Evolutionary conservation across 495 filamentous ascomycete species (phyloP), one percentile per base, ranked within the genome.

Genomic region (Penicillium canescens): DNA sequence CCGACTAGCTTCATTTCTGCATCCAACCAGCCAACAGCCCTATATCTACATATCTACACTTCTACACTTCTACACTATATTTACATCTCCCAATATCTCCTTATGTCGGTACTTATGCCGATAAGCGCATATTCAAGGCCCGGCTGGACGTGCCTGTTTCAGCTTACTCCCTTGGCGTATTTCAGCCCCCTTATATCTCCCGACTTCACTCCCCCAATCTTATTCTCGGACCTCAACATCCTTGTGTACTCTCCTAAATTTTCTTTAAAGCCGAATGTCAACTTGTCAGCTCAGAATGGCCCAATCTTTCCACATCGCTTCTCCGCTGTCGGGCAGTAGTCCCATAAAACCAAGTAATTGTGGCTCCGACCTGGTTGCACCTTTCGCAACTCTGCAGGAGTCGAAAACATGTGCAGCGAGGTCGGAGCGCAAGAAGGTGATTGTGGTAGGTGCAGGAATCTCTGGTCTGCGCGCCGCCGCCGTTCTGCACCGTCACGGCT

Each of bases 261-360:
- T 12, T 24, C 4, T 42, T 40, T 20, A 33, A 36, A 21, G 10
- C 26, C 42, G 52, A 50, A 64, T 64, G 61, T 64, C 61, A 12
- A 64, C 61, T 20, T 64, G 58, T 47, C 61, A 61, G 52, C 54
- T 57, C 46, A 61, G 50, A 56, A 64, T 64, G 61, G 28, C 61
- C 16, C 61, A 61, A 40, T 49, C 48, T 23, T 64, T 64, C 35
- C 57, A 61, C 23, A 6, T 61, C 23, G 33, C 47, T n/a, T 61
- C 54, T 44, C 39, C 46, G 13, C 13, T 57, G 7, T 47, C 60
- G 26, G 42, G 49, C 38, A 48, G 41, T 43, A 41, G 37, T 52
- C 47, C 57, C 35, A 42, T 52, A 54, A 55, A 55, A 46, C 57
- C 61, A 39, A 64, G 57, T 53, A 57, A 64, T 61, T 53, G 58